phyloP scores from a whole-genome alignment of 163 green algal species.

The Scenedesmus sp. region DNA sequence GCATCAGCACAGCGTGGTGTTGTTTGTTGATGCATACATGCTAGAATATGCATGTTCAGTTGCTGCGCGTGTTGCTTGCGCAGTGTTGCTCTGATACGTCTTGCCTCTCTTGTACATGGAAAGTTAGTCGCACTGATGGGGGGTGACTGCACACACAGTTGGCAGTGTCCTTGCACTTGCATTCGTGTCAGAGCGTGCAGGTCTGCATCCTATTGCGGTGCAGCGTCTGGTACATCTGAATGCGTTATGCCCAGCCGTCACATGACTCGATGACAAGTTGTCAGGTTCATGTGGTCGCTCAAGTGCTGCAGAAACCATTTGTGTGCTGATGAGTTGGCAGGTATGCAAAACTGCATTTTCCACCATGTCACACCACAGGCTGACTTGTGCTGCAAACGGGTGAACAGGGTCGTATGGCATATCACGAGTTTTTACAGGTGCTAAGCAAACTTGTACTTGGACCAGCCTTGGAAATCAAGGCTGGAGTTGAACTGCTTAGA shows the following conservation, averaged over 20 bases:
- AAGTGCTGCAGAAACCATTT: no score
- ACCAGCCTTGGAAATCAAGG: no score
- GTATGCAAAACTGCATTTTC: no score
- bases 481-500: no score
- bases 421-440: no score
- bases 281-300: no score
- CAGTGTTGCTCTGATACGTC: not conserved
- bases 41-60: not conserved
- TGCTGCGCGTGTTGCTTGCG: not conserved
- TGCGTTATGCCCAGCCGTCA: not conserved
- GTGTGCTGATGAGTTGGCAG: no score
- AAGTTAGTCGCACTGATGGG: not conserved
- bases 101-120: not conserved
- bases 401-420: no score
- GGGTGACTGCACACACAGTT: not conserved
- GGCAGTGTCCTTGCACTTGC: not conserved
- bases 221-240: not conserved
- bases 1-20: not conserved
- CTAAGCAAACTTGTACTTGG: no score
- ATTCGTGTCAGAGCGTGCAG: not conserved
- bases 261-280: no score
- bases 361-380: no score
- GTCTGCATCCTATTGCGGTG: not conserved
- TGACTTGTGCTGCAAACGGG: no score
- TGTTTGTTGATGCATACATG: not conserved